Evolutionary conservation across 1,284 basidiomycete genomes (phyloP), one percentile per base, ranked within the genome.

Genomic region (Inonotus hispidus): DNA sequence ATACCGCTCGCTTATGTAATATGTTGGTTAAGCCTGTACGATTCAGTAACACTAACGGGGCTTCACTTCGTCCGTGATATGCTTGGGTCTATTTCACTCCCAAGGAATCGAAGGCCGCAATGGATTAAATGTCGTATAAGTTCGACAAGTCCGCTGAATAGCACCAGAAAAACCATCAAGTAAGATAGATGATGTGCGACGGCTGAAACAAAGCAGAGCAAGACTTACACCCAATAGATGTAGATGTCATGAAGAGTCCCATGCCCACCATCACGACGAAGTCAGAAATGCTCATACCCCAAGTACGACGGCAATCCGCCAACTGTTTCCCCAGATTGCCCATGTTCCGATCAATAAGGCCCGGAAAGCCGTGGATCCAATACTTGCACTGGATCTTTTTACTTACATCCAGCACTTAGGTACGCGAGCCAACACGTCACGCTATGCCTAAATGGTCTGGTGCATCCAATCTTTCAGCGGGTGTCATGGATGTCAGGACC

Each of bases 331-430:
- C 56, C 56, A 58, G 13, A 58, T 50, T 29, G 56, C 56, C 47
- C 56, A 50, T 8, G 56, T 49, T n/a, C 56, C 19, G 13, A 49
- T n/a, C 45, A 38, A 58, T 58, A 5, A 58, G 56, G 45, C 56
- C 56, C 50, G 45, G 10, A 54, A n/a, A 54, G 1, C 29, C 14
- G n/a, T 35, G 10, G 13, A 14, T 1, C 27, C 25, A 13, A 45
- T 8, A 32, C 3, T n/a, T n/a, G 16, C 11, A 29, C 4, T 4
- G 21, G 14, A 13, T 16, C 10, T 16, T 6, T 16, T 19, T 7
- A 47, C 56, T 47, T 49, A 49, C 56, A 58, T 49, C 56, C 56
- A 5, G 56, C 47, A 29, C 45, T 58, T 35, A 50, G 43, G 56
- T 58, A 58, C 23, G 56, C 43, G 27, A 46, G 47, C 11, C 14